These are phyloP conservation scores for Sorghum bicolor DNA, from an alignment of 176 grass and related monocot species.

Conservation along the genomic window Sorghum_bicolor_NCBIv3 NC_012873.2:65388501-65389000, in stretches of 20 bases:
- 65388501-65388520: too few species aligned
- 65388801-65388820: slow-evolving; percentile 80
- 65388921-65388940: slow-evolving; percentile 84
- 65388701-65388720: slow-evolving; percentile 25
- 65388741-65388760: slow-evolving; percentile 84
- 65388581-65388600: slow-evolving; percentile 95
- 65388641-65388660: too few species aligned
- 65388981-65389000: slow-evolving; percentile 91
- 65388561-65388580: slow-evolving; percentile 70
- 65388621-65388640: slow-evolving; percentile 65
- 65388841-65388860: slow-evolving; percentile 77
- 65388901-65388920: slow-evolving; percentile 77
- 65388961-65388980: slow-evolving; percentile 76
- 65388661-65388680: too few species aligned
- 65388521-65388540: too few species aligned
- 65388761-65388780: slow-evolving; percentile 53
- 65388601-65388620: slow-evolving; percentile 98
- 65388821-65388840: slow-evolving; percentile 99
- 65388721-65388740: slow-evolving; percentile 93
- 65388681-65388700: too few species aligned
- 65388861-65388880: slow-evolving; percentile 63
- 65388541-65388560: slow-evolving; percentile 47
- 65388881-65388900: slow-evolving; percentile 50
- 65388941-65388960: slow-evolving; percentile 73
- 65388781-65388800: slow-evolving; percentile 67